These are phyloP conservation scores for Boletus mariae DNA, from an alignment of 1,284 basidiomycete species.

Conservation along the genomic window DNA sequence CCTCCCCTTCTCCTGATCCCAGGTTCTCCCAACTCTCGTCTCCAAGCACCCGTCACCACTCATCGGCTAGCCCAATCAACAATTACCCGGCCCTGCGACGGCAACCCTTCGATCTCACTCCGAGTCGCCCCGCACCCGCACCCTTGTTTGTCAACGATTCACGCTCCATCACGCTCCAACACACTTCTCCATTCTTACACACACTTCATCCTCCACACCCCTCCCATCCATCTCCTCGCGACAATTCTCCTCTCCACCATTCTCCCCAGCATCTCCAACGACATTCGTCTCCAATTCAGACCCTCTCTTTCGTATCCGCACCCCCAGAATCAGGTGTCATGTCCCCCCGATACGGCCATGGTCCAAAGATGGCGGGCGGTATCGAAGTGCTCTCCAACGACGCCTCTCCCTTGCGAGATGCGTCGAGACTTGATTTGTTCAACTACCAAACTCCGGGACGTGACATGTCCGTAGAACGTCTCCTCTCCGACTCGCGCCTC, in stretches of 20 bases:
- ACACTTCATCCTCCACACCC: conserved; percentile 2
- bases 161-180: conserved; percentile 12
- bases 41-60: conserved; percentile 12
- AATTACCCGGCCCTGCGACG: conserved; percentile 25
- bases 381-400: conserved; percentile 23
- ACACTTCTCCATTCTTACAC: conserved; percentile 12
- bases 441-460: conserved; percentile 13
- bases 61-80: conserved; percentile 21
- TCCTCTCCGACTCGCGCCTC: conserved; percentile 8
- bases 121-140: conserved; percentile 7
- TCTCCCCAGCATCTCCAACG: conserved; percentile 21
- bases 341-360: conserved; percentile 19
- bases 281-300: conserved; percentile 14
- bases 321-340: conserved; percentile 10
- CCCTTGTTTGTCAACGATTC: conserved; percentile 8
- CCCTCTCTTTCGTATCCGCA: not conserved
- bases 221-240: conserved; percentile 14
- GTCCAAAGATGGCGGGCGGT: conserved; percentile 29
- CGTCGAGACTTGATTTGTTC: conserved; percentile 9
- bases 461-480: conserved; percentile 13
- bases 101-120: conserved; percentile 14
- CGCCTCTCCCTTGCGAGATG: not conserved
- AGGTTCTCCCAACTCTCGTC: conserved; percentile 12
- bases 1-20: conserved; percentile 13
- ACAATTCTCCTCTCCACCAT: conserved; percentile 18